phyloP scores from a whole-genome alignment of 1,284 basidiomycete species.

The Marasmius fiardii region DNA sequence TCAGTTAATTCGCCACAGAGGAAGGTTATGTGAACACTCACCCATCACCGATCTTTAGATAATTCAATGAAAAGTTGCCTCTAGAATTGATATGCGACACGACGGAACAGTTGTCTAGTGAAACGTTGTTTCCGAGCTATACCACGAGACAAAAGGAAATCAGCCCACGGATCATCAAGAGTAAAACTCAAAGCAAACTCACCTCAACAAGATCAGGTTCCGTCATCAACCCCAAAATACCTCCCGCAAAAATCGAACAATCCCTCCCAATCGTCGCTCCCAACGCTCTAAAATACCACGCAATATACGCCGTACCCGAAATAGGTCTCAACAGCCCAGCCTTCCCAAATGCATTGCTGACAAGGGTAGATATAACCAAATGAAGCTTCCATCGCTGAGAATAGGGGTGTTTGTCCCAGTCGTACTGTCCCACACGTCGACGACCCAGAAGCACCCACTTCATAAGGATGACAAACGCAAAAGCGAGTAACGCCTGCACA shows the following conservation, averaged over 20 bases:
- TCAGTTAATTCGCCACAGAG: not conserved
- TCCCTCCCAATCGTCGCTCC: constrained; percentile 39
- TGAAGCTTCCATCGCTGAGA: constrained; percentile 45
- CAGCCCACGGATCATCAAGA: not conserved
- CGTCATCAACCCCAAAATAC: constrained; percentile 37
- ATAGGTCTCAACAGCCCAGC: constrained; percentile 35
- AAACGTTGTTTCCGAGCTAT: constrained; percentile 37
- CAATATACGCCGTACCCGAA: constrained; percentile 35
- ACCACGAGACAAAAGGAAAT: not conserved
- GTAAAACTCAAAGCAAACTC: constrained; percentile 4
- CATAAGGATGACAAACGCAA: constrained; percentile 33
- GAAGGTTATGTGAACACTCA: constrained; percentile 16
- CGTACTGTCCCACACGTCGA: constrained; percentile 31
- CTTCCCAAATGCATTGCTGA: constrained; percentile 32
- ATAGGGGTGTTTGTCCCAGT: constrained; percentile 42
- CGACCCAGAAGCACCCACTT: constrained; percentile 39
- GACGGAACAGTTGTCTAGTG: constrained; percentile 40
- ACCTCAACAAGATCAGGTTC: constrained; percentile 41
- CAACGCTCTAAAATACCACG: constrained; percentile 37
- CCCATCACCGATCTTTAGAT: constrained; percentile 35
- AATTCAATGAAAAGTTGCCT: constrained; percentile 39
- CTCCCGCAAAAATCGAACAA: constrained; percentile 34
- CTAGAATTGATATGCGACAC: constrained; percentile 44
- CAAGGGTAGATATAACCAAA: constrained; percentile 32
- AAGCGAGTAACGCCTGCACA: constrained; percentile 30